Evolutionary conservation across 192 early-diverging fungal genomes (phyloP).

Genomic region (Chytriomyces hyalinus): DNA sequence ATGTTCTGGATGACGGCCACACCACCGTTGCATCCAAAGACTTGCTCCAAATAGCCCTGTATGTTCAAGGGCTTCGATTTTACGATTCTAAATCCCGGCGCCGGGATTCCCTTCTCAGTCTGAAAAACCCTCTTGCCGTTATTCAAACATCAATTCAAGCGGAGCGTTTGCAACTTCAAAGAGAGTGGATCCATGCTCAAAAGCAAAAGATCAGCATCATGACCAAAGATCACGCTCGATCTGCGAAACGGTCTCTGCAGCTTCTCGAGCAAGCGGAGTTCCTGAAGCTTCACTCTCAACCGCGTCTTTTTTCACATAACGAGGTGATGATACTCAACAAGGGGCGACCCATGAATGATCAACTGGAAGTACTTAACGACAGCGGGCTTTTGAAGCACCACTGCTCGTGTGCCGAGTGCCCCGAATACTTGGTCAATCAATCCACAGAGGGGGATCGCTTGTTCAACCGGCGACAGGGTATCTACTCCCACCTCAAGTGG

Average conservation of each 20-base stretch:
- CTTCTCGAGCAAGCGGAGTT: neutral
- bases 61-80: conserved; percentile 17
- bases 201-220: neutral
- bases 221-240: neutral
- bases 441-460: conserved; percentile 5
- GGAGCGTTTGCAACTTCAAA: neutral
- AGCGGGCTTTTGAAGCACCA: conserved; percentile 8
- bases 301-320: neutral
- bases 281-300: neutral
- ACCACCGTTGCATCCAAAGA: conserved; percentile 7
- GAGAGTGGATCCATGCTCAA: neutral
- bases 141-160: neutral
- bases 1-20: neutral
- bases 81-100: neutral
- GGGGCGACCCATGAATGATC: neutral
- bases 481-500: conserved; percentile 14
- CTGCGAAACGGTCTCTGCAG: neutral
- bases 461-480: neutral
- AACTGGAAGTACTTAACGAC: neutral
- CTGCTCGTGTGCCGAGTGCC: neutral
- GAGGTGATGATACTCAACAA: neutral
- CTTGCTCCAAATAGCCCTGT: conserved; percentile 11
- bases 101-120: neutral
- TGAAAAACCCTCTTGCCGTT: conserved; percentile 1
- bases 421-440: conserved; percentile 19